Conservation (phyloP, 2,329 filamentous ascomycete species). For the Fusarium haematococcum region DNA sequence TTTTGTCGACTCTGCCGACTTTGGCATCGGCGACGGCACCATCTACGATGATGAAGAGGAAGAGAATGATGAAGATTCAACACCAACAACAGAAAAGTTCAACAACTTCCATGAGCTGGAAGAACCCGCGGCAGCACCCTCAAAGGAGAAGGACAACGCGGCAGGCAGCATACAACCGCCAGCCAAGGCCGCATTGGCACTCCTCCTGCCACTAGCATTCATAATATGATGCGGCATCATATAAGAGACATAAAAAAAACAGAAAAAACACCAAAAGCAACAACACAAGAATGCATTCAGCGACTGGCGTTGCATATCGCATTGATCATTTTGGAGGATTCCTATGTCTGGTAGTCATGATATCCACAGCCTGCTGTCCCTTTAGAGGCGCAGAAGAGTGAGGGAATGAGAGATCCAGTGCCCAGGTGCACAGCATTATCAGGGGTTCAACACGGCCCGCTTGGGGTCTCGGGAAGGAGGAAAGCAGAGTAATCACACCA, state of each 20-base stretch:
- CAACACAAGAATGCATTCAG: constrained; percentile 16
- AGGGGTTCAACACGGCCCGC: constrained; percentile 3
- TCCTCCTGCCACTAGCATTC: constrained; percentile 31
- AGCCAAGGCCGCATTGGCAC: constrained; percentile 8
- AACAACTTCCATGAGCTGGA: constrained; percentile 24
- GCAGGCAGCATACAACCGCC: constrained; percentile 13
- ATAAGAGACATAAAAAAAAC: background rate
- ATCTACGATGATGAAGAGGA: background rate
- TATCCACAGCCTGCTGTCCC: constrained; percentile 8
- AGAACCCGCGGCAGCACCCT: constrained; percentile 10
- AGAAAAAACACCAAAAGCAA: background rate
- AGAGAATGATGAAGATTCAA: background rate
- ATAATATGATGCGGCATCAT: constrained; percentile 8
- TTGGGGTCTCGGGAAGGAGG: background rate
- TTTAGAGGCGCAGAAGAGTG: background rate
- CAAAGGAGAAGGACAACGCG: constrained; percentile 12
- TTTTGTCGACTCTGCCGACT: constrained; percentile 12
- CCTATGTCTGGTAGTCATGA: constrained; percentile 20
- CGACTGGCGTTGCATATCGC: constrained; percentile 23
- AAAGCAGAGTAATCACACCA: background rate
- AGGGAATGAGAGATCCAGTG: background rate
- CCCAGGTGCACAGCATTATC: constrained; percentile 8
- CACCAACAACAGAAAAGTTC: background rate
- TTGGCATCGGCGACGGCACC: constrained; percentile 9
- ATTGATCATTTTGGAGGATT: background rate